Evolutionary conservation across 768 basidiomycete species (phyloP), one percentile per base, ranked within the genome.

Genomic region (Podaxis mareebaensis): DNA sequence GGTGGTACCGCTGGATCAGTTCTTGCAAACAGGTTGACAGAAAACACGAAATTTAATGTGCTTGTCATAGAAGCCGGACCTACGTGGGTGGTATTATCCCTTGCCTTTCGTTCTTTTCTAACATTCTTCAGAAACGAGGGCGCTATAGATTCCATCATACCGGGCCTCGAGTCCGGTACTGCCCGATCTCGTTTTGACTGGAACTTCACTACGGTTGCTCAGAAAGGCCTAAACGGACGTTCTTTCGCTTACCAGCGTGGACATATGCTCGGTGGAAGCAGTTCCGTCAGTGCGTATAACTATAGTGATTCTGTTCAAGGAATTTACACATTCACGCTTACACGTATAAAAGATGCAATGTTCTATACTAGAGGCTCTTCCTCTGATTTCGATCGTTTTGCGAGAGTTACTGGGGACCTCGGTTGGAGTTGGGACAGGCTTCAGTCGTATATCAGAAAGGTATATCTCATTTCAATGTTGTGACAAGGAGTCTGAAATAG

Each of bases 31-130:
- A 67, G 75, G 5, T 64, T 77, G 52, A 66, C 76, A 0, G 73
- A 75, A 61, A 65, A 72, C 33, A 57, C 71, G 0, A 53, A 54
- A 1, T 64, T 69, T 24, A 64, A 58, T 6, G 73, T 77, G 12
- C 67, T 77, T 1, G 67, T 77, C 26, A 56, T 77, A 10, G 76
- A 77, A 69, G 73, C 73, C 1, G 75, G 75, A 3, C 64, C 66
- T 20, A 69, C 67, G 75, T 77, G 51, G 12, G 64, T 59, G 10
- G 26, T 10, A 8, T 7, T 28, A 55, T 57, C n/a, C 10, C 5
- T 13, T 61, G n/a, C 13, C 39, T 28, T 24, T 11, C 42, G 4
- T 49, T 1, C 13, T 48, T 48, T 46, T 46, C 15, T 20, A 46
- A n/a, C 15, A n/a, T 46, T n/a, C 22, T 40, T 8, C 48, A 74